Evolutionary conservation across 1,284 basidiomycete genomes (phyloP).

Genomic region (Rhizoctonia solani): DNA sequence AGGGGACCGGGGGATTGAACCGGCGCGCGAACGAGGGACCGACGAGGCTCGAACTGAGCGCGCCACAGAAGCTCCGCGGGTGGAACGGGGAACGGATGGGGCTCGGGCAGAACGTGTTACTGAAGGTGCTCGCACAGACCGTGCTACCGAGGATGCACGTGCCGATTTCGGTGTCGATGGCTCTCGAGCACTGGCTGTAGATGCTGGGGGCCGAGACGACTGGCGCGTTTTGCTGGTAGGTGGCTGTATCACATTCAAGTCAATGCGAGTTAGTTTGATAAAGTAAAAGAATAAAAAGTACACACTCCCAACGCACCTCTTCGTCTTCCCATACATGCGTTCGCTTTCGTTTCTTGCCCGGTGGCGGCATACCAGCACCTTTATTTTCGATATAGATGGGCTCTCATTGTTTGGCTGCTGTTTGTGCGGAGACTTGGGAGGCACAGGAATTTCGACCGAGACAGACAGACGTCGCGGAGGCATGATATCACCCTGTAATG

Average conservation of each 20-base stretch:
- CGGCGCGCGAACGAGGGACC: conserved; percentile 16
- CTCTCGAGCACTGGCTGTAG: conserved; percentile 2
- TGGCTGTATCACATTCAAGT: neutral
- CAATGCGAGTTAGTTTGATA: neutral
- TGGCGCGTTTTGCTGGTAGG: neutral
- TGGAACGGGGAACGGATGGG: conserved; percentile 11
- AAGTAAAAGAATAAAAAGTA: neutral
- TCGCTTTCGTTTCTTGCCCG: conserved; percentile 20
- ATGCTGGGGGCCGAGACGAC: conserved; percentile 8
- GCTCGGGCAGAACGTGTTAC: conserved; percentile 18
- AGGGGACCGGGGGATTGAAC: conserved; percentile 14
- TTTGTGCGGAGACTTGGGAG: neutral
- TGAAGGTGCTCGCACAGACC: conserved; percentile 12
- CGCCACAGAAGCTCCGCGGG: conserved; percentile 6
- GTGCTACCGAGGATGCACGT: neutral
- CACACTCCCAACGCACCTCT: conserved; percentile 3
- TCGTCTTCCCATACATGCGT: conserved; percentile 11
- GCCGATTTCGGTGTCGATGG: neutral
- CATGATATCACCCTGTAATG: neutral
- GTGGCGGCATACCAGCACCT: conserved; percentile 9
- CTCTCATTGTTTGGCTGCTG: neutral
- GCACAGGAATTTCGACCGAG: conserved; percentile 21
- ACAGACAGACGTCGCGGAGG: conserved; percentile 17
- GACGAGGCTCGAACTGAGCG: conserved; percentile 27
- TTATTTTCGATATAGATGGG: neutral